Percentiles rank a stretch among this genome's conserved stretches.
Conservation (phyloP, 169 alveolate genomes). For the Prorocentrum cordatum region DNA sequence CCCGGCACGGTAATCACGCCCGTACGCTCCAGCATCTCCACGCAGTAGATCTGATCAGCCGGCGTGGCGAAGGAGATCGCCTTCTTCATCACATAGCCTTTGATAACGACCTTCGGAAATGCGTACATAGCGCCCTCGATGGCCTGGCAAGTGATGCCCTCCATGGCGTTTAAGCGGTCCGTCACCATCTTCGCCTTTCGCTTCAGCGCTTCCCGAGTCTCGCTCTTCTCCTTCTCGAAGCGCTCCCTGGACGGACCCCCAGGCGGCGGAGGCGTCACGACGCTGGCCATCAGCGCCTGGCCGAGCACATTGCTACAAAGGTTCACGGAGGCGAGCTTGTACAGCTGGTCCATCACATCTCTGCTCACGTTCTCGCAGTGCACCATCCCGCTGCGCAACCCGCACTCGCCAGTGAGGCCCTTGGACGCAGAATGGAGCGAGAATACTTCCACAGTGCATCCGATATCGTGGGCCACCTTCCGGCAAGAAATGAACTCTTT, state of each 20-base stretch:
- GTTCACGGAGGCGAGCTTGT: constrained; percentile 78
- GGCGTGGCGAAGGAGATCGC: constrained; percentile 12
- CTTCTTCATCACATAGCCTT: not conserved
- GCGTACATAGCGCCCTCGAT: constrained; percentile 85
- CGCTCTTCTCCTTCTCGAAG: constrained; percentile 75
- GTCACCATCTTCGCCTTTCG: constrained; percentile 75
- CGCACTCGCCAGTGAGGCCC: constrained; percentile 86
- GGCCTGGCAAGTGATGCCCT: constrained; percentile 74
- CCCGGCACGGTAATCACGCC: constrained; percentile 85
- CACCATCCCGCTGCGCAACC: constrained; percentile 84
- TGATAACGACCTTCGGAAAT: constrained; percentile 77
- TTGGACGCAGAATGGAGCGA: constrained; percentile 81
- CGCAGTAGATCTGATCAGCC: constrained; percentile 78
- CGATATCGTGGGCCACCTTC: constrained; percentile 21
- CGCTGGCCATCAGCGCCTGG: constrained; percentile 23
- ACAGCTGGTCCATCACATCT: constrained; percentile 76
- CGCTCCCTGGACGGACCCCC: constrained; percentile 76
- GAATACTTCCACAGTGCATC: constrained; percentile 74
- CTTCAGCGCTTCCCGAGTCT: constrained; percentile 74
- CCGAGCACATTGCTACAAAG: constrained; percentile 77
- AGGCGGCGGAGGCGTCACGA: constrained; percentile 76
- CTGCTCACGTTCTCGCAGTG: constrained; percentile 76
- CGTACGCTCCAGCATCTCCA: constrained; percentile 77
- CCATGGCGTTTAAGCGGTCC: constrained; percentile 74
- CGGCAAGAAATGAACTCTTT: constrained; percentile 34